Evolutionary conservation across 2,329 filamentous ascomycete genomes (phyloP).

Genomic region (Zalaria sp.): DNA sequence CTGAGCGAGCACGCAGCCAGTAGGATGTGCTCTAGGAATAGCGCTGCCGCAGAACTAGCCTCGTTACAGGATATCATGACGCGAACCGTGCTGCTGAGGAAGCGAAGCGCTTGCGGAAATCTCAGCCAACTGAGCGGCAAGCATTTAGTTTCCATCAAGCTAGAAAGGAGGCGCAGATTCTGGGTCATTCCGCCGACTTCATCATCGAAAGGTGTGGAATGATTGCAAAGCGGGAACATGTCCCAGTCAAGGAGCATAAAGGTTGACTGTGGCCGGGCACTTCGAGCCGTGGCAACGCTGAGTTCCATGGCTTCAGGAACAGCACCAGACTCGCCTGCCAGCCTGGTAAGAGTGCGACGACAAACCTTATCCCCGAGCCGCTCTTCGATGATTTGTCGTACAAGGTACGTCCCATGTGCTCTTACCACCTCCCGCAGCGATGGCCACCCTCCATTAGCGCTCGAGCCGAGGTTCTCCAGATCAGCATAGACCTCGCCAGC

Average conservation of each 20-base stretch:
- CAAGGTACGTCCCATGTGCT: constrained; percentile 23
- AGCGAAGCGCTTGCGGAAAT: neutral
- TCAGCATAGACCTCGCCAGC: constrained; percentile 24
- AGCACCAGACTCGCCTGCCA: constrained; percentile 1
- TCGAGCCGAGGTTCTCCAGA: constrained; percentile 22
- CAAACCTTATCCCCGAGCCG: constrained; percentile 11
- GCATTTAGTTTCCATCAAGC: too few relatives aligned
- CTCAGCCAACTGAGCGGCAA: too few relatives aligned
- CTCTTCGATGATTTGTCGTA: constrained; percentile 23
- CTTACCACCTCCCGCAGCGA: constrained; percentile 25
- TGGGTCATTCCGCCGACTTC: too few relatives aligned
- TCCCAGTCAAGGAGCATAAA: too few relatives aligned
- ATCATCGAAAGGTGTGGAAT: too few relatives aligned
- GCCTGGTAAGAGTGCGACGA: constrained; percentile 1
- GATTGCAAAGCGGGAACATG: too few relatives aligned
- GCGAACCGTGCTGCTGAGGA: neutral
- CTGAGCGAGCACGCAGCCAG: neutral
- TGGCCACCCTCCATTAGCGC: constrained; percentile 21
- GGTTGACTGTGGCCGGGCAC: neutral
- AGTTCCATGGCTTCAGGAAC: neutral
- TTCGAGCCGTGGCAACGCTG: neutral
- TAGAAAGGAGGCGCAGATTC: too few relatives aligned
- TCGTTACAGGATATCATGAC: neutral
- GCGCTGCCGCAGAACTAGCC: neutral
- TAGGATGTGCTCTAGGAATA: neutral